These are phyloP conservation scores for Sechiopsis laciniata DNA, from an alignment of 306 rosid genomes.

Conservation along the genomic window DNA sequence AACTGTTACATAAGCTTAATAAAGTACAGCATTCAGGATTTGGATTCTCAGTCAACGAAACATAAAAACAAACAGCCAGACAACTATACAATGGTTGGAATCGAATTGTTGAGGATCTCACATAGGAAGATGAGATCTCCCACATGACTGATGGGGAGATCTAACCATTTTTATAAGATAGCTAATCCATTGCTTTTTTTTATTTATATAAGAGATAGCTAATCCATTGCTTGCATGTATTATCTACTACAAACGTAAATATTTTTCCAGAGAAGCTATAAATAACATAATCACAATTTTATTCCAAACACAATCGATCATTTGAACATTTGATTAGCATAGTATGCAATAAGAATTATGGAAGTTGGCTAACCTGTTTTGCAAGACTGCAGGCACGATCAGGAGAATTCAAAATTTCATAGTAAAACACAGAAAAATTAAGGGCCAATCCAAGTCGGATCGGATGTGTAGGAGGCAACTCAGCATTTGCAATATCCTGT, in stretches of 20 bases:
- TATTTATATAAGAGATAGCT: too few relatives aligned
- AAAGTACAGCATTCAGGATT: neutral
- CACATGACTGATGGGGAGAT: too few relatives aligned
- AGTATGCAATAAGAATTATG: neutral
- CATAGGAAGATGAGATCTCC: too few relatives aligned
- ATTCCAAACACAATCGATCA: neutral
- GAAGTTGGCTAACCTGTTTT: constrained; percentile 62
- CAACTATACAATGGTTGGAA: neutral
- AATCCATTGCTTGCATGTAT: too few relatives aligned
- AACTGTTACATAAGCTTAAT: neutral
- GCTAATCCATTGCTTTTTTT: too few relatives aligned
- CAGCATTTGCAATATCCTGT: constrained; percentile 93
- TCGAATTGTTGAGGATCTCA: too few relatives aligned
- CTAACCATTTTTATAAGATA: too few relatives aligned
- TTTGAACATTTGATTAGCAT: neutral
- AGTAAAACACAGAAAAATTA: constrained; percentile 91
- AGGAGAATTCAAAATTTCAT: constrained; percentile 93
- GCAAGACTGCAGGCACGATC: constrained; percentile 99
- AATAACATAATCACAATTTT: neutral
- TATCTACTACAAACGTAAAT: neutral
- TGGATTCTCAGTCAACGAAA: constrained; percentile 6
- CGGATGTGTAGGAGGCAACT: constrained; percentile 93
- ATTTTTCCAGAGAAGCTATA: neutral
- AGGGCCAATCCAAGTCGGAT: constrained; percentile 97
- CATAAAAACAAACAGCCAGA: neutral